Evolutionary conservation across 2,329 filamentous ascomycete genomes (phyloP).

Genomic region (Pseudogymnoascus sp.): DNA sequence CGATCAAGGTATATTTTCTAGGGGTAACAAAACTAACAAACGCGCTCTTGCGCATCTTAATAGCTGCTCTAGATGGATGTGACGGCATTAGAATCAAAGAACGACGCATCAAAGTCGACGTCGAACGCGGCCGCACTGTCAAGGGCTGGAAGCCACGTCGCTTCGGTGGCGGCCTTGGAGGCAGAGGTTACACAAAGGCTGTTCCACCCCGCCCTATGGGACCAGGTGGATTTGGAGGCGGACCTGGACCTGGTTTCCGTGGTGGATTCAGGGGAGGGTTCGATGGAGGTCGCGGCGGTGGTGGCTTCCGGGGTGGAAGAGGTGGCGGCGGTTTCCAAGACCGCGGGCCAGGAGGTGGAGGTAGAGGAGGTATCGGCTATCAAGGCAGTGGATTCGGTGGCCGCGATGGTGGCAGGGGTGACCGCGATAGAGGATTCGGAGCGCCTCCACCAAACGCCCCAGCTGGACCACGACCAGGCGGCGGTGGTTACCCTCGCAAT

Average conservation of each 20-base stretch:
- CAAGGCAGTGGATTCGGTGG: slow-evolving; percentile 24
- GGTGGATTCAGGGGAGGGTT: slow-evolving; percentile 30
- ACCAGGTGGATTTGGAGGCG: slow-evolving; percentile 48
- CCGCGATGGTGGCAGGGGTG: slow-evolving; percentile 17
- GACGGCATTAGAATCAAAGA: slow-evolving; percentile 92
- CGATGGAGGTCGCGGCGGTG: slow-evolving; percentile 40
- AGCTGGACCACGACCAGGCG: slow-evolving; percentile 48
- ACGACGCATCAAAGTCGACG: slow-evolving; percentile 85
- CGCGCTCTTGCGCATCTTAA: slow-evolving; percentile 50
- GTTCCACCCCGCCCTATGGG: slow-evolving; percentile 63
- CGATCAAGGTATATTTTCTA: slow-evolving; percentile 37
- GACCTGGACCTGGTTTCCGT: slow-evolving; percentile 35
- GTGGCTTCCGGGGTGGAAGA: slow-evolving; percentile 35
- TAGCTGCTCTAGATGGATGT: slow-evolving; percentile 80
- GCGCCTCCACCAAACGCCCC: slow-evolving; percentile 53
- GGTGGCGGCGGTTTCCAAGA: slow-evolving; percentile 24
- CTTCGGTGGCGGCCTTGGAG: slow-evolving; percentile 85
- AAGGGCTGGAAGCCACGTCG: slow-evolving; percentile 88
- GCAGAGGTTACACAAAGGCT: slow-evolving; percentile 84
- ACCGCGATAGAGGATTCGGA: slow-evolving; percentile 36
- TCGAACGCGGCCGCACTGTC: slow-evolving; percentile 90
- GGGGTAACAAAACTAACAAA: slow-evolving; percentile 65
- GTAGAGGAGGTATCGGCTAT: slow-evolving; percentile 28
- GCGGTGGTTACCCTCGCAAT: slow-evolving; percentile 39
- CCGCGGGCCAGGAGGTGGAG: slow-evolving; percentile 26